Base-by-base conservation (phyloP, 345 rosid species). In the Erodium maritimum region DNA sequence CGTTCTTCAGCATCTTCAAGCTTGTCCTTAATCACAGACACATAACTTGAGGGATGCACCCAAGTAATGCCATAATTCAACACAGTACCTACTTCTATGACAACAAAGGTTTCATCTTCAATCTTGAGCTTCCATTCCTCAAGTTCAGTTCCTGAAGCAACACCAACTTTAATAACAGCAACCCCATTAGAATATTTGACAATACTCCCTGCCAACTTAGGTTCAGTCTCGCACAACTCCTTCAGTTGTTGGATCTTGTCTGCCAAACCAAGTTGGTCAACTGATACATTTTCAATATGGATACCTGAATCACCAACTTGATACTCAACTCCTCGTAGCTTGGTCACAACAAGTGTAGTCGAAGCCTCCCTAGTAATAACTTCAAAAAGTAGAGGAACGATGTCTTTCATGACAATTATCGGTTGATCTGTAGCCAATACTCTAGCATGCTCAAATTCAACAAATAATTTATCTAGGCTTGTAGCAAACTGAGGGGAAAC, bases 51-150 rank as follows among this genome's bases (percentile, higher is more conserved):
- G 45, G 90, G 96, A 74, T 94, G 97, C 48, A 87, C 99, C 59
- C 83, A 67, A 52, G 99, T 81, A 1, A 96, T 86, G 58, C 93
- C 96, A 67, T 96, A 97, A 21, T 97, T 97, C 2, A 97, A 96
- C 19, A 94, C 96, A 51, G 90, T 94, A 0, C 99, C 99, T 82
- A 90, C 99, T 62, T 94, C 97, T 1, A 90, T 84, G 62, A 97
- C 97, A 61, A 97, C 99, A 65, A 94, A 90, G 16, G 97, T 90
- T 51, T 97, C 99, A 76, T 90, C 99, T 71, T 94, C 97, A 5
- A 94, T 84, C 5, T 90, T 84, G 18, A 90, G 96, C 74, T 85
- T 87, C 21, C 96, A 87, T 65, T 87, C 97, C 70, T 94, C 97
- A 19, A 94, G 96, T 74, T 94, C 99, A 18, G 96, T 82, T 73